Percentiles rank a stretch among this genome's conserved stretches.
Conservation (phyloP, 192 early-diverging fungal genomes). For the Backusella sp. region DNA sequence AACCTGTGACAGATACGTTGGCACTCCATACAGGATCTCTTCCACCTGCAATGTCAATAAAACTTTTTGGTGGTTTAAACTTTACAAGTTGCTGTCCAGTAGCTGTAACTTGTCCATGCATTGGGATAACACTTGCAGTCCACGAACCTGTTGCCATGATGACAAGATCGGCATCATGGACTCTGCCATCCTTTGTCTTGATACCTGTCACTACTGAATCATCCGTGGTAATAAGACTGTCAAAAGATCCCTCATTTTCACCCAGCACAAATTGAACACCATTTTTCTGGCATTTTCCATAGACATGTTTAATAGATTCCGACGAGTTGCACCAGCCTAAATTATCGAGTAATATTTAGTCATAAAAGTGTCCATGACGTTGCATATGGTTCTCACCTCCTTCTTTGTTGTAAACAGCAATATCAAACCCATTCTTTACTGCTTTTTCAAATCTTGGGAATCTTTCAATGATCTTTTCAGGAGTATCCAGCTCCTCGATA, state of each 20-base stretch:
- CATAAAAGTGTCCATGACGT: background rate
- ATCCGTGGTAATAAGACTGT: background rate
- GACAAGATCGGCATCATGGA: constrained; percentile 39
- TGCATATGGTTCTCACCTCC: constrained; percentile 16
- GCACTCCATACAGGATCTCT: constrained; percentile 53
- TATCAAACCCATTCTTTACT: constrained; percentile 24
- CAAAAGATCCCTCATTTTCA: background rate
- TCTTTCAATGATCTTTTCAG: constrained; percentile 19
- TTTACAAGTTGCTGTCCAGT: constrained; percentile 56
- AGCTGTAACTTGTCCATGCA: constrained; percentile 36
- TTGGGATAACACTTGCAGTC: constrained; percentile 46
- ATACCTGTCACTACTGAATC: constrained; percentile 32
- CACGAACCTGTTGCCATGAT: constrained; percentile 52
- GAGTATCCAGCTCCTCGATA: constrained; percentile 23
- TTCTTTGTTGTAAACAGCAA: constrained; percentile 32
- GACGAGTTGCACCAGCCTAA: constrained; percentile 38
- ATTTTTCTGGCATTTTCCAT: constrained; percentile 26
- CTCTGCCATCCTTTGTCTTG: constrained; percentile 38
- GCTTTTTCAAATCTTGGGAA: constrained; percentile 27
- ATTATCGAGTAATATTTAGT: background rate
- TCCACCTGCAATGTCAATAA: background rate
- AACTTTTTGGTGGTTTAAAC: constrained; percentile 32
- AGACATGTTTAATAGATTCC: constrained; percentile 25
- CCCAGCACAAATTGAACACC: constrained; percentile 22
- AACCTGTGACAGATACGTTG: constrained; percentile 43